Evolutionary conservation across 352 stramenopile genomes (phyloP).

Genomic region (Phytophthora lateralis): DNA sequence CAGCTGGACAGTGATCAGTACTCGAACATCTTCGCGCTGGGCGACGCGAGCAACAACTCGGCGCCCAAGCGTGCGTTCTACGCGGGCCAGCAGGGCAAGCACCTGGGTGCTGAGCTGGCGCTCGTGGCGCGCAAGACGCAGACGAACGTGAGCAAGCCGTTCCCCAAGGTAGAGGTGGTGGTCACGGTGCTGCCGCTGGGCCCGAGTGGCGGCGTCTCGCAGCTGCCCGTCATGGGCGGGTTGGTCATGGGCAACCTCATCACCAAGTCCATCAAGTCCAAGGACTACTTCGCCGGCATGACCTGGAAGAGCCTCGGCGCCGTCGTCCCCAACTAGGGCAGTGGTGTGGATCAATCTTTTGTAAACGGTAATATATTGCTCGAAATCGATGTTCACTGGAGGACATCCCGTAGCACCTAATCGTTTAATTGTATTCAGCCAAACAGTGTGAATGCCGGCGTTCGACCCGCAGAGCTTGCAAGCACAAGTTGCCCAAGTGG

Average conservation of each 20-base stretch:
- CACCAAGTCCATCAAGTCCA: conserved; percentile 52
- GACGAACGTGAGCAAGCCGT: conserved; percentile 41
- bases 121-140: conserved; percentile 46
- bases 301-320: conserved; percentile 45
- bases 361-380: background rate
- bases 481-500: too few relatives aligned
- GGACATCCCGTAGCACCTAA: too few relatives aligned
- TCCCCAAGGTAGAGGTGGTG: conserved; percentile 43
- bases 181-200: conserved; percentile 54
- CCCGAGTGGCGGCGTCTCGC: conserved; percentile 51
- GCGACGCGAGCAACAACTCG: conserved; percentile 52
- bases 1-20: conserved; percentile 52
- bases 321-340: conserved; percentile 32
- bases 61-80: conserved; percentile 52
- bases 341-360: background rate
- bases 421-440: too few relatives aligned
- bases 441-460: too few relatives aligned
- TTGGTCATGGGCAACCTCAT: conserved; percentile 58
- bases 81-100: conserved; percentile 47
- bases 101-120: conserved; percentile 46
- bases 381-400: too few relatives aligned
- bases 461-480: too few relatives aligned
- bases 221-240: conserved; percentile 57
- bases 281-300: conserved; percentile 50
- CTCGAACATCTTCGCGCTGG: conserved; percentile 57